A percentile compares a stretch with the other conserved stretches of the same genome.
Conservation (phyloP, 1,284 basidiomycete species). For the Rhodotorula sp. region DNA sequence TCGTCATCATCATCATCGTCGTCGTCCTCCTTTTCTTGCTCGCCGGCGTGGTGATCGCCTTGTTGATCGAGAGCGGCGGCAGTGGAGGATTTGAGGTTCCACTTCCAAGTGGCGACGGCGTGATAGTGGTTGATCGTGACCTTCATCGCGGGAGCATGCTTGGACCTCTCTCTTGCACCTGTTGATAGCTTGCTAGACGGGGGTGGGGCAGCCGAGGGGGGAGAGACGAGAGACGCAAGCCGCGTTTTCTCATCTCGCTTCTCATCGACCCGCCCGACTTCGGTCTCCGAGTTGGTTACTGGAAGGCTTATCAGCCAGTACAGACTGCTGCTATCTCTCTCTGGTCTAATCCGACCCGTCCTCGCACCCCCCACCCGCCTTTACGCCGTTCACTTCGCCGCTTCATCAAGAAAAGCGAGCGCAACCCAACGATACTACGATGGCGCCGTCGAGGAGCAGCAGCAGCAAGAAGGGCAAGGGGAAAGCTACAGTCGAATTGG, state of each 20-base stretch:
- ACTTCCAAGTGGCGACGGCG: conserved; percentile 80
- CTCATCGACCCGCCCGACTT: not conserved
- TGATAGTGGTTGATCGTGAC: conserved; percentile 76
- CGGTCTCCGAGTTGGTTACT: not conserved
- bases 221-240: too few relatives aligned
- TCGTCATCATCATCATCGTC: conserved; percentile 72
- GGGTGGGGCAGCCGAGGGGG: too few relatives aligned
- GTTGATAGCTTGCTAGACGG: too few relatives aligned
- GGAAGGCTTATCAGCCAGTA: not conserved
- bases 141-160: conserved; percentile 58
- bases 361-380: not conserved
- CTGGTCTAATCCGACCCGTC: not conserved
- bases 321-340: not conserved
- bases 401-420: not conserved
- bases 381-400: not conserved
- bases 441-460: conserved; percentile 3
- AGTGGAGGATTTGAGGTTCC: conserved; percentile 62
- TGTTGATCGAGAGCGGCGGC: conserved; percentile 43
- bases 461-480: conserved; percentile 15
- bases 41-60: conserved; percentile 8
- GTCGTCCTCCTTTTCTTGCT: conserved; percentile 53
- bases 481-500: conserved; percentile 1
- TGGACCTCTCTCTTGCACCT: too few relatives aligned
- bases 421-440: not conserved
- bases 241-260: not conserved